Conservation (phyloP, 495 filamentous ascomycete species). For the Penicillium robsamsonii region DNA sequence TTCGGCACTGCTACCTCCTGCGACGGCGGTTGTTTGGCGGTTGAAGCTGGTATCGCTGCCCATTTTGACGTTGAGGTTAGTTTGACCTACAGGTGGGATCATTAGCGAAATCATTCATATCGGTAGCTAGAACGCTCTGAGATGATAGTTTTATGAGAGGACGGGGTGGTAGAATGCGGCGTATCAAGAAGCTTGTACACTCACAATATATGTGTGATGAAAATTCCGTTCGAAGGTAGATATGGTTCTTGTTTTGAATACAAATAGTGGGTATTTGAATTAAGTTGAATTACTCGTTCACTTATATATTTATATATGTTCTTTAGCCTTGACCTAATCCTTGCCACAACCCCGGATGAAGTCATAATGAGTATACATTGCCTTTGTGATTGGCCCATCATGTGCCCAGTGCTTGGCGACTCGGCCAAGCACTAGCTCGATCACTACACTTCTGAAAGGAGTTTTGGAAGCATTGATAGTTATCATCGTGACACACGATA, state of each 20-base stretch:
- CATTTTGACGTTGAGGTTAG: conserved; percentile 10
- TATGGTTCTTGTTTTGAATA: background rate
- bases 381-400: background rate
- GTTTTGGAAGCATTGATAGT: no score
- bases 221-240: background rate
- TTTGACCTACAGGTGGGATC: background rate
- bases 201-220: background rate
- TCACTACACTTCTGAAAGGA: no score
- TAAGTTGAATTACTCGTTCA: background rate
- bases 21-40: conserved; percentile 18
- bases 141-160: background rate
- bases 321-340: conserved; percentile 1
- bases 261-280: background rate
- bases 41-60: conserved; percentile 10
- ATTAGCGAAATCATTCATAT: background rate
- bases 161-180: background rate
- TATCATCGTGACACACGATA: no score
- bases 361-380: conserved; percentile 21
- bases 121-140: background rate
- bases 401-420: no score
- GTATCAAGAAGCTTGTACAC: background rate
- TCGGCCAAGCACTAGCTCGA: no score
- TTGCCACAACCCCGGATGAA: conserved; percentile 17
- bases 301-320: background rate
- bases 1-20: conserved; percentile 28